phyloP scores from a whole-genome alignment of 2,329 filamentous ascomycete species.

The Aaosphaeria pasadenensis region DNA sequence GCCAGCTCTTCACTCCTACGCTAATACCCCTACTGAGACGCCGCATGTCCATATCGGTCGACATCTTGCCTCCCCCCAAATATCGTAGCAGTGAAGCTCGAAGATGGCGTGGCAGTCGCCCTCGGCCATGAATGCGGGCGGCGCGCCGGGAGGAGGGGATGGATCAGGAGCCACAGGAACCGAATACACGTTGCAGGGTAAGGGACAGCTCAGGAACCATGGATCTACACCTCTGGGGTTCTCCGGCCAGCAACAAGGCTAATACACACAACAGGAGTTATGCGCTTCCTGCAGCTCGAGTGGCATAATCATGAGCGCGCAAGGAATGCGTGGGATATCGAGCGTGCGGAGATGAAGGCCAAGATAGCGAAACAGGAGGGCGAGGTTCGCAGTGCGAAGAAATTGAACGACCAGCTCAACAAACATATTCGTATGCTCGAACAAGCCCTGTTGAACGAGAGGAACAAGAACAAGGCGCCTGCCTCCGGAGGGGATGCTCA shows the following conservation, averaged over 20 bases:
- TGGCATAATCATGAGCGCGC: conserved; percentile 99
- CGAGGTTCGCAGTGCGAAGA: conserved; percentile 79
- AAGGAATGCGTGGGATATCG: conserved; percentile 97
- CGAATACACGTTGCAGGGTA: conserved; percentile 71
- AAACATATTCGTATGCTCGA: conserved; percentile 90
- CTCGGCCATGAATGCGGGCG: conserved; percentile 59
- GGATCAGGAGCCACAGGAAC: conserved; percentile 57
- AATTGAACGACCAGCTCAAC: conserved; percentile 82
- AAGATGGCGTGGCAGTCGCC: conserved; percentile 70
- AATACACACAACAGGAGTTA: conserved; percentile 64
- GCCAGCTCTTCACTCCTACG: conserved; percentile 21
- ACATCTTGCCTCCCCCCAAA: conserved; percentile 6
- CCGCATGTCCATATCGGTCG: conserved; percentile 19
- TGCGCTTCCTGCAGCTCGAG: conserved; percentile 98
- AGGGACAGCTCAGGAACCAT: conserved; percentile 14
- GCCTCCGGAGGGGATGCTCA: conserved; percentile 50
- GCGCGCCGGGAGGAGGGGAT: conserved; percentile 48
- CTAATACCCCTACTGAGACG: conserved; percentile 10
- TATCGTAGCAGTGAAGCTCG: conserved; percentile 14
- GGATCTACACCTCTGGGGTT: background rate
- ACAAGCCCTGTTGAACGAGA: conserved; percentile 79
- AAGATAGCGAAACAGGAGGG: conserved; percentile 94
- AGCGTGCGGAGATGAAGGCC: conserved; percentile 98
- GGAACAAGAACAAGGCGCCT: conserved; percentile 61
- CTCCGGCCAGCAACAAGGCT: background rate